Base-by-base conservation (phyloP, 2,329 filamentous ascomycete genomes). In the Monilinia laxa region DNA sequence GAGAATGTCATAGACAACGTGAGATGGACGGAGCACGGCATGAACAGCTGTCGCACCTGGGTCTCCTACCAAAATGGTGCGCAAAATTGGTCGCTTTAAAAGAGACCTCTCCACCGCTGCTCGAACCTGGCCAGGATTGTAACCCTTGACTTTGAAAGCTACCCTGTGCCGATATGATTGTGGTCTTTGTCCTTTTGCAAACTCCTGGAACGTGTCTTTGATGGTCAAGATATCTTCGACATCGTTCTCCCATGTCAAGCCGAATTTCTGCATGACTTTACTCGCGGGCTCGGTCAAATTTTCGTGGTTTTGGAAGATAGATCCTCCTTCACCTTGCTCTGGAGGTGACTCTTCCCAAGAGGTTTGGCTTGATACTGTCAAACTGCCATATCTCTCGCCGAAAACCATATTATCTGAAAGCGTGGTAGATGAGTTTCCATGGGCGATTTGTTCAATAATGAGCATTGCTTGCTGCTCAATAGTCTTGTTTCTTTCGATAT, bases 191-290 rank as follows among this genome's bases (percentile, higher is more conserved):
- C 59, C 59, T 51, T 52, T 52, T 10, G 45, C n/a, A 53, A 52
- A 51, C 16, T 28, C 47, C 28, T 62, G 35, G 20, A 52, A 62
- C 25, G 49, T 40, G n/a, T 62, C 47, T 53, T 40, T 52, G n/a
- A 62, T 53, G 35, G 31, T n/a, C 45, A 62, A 40, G 25, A 53
- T 23, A 51, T 51, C 59, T 52, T 53, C 59, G 23, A 53, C 35
- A 16, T 62, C 59, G 10, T 25, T 56, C 35, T 62, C 45, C 59
- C 31, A 62, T 40, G 45, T 35, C n/a, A 53, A 23, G 11, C 47
- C 31, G 3, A 38, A 38, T 14, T 40, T 25, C 16, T 20, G 31
- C n/a, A 52, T 11, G 18, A 23, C 31, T 51, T 20, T 47, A 38
- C 14, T 20, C 28, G 31, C 23, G 16, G 31, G 4, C 20, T 40